Base-by-base conservation (phyloP, 2,329 filamentous ascomycete genomes). In the Tolypocladium endophyticum region DNA sequence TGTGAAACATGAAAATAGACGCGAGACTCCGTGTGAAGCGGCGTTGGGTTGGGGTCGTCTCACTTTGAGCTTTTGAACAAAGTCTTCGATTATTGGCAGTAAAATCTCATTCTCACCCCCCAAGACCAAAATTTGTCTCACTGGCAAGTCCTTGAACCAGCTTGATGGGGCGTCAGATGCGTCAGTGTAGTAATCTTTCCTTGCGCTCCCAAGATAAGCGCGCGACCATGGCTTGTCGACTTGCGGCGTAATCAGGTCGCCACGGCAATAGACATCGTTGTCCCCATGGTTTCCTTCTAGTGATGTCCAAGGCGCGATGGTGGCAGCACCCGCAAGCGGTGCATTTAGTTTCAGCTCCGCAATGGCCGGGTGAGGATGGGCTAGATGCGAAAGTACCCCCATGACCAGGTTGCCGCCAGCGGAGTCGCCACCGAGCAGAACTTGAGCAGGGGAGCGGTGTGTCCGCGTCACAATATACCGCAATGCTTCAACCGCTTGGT, bases 351-450 rank as follows among this genome's bases (percentile, higher is more conserved):
- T 47, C 30, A 67, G 58, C 53, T 57, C 60, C n/a, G 38, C 36
- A 16, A 67, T 67, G 53, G 63, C 55, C 7, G 60, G 59, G 39
- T 67, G 65, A 11, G 58, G 57, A 36, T 67, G 65, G 33, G 62
- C 61, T 6, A 66, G 56, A 57, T 67, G 65, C 9, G 64, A 65
- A 25, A 67, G 59, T 20, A 67, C 63, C 35, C 63, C 65, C 23
- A 66, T 39, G 41, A 58, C 62, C 16, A 67, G 58, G 45, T 66
- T 66, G 16, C 61, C 65, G 50, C 65, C 65, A 1, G 65, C 65
- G 2, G 65, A 67, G 54, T 67, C 65, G 41, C 65, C 65, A 52
- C 63, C 65, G 14, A 66, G 57, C 9, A 65, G 54, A 2, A 66
- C 60, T 28, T 60, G 59, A 8, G 55, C 53, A 5, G 65, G 64